Evolutionary conservation across 2,329 filamentous ascomycete genomes (phyloP), one percentile per base, ranked within the genome.

Genomic region (Neophaeococcomyces mojaviensis): DNA sequence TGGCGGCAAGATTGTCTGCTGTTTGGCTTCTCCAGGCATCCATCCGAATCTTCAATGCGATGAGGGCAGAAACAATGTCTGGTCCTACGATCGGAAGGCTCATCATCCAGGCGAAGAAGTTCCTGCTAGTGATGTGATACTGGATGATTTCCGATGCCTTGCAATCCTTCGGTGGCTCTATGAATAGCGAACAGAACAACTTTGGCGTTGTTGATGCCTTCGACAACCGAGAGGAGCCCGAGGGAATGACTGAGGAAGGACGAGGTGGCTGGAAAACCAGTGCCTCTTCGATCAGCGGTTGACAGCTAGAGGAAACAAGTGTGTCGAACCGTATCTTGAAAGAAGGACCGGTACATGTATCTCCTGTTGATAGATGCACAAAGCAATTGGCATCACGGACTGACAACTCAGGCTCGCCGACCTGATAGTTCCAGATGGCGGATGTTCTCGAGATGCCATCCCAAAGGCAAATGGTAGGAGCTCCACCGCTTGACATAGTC

Each of bases 61-160:
- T 16, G n/a, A 46, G 26, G 13, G 47, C 47, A 15, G 47, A 46
- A 13, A 30, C 32, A n/a, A 36, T 35, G 34, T 46, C 47, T 30
- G 73, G 67, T 4, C 84, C 86, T 1, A 88, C 84, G 28, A 89
- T 60, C 0, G 85, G 78, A 49, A 76, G 76, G 2, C 76, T 69
- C 47, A 78, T 74, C 1, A 86, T 62, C 70, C 81, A 88, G 3
- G 86, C 85, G 48, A 89, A 82, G 55, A 88, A 78, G 58, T 90
- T 90, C 12, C 86, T 76, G 2, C 79, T 85, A 1, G 80, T 77
- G 4, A 87, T 59, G 55, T 87, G 81, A 61, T 83, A 83, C 31
- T 70, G 63, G 54, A 79, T 77, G 0, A 76, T 68, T 49, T 81
- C 72, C 3, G 73, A 68, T 52, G 73, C 71, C 39, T 75, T 71